phyloP scores from a whole-genome alignment of 2,329 filamentous ascomycete species.

The Colletotrichum sp. region DNA sequence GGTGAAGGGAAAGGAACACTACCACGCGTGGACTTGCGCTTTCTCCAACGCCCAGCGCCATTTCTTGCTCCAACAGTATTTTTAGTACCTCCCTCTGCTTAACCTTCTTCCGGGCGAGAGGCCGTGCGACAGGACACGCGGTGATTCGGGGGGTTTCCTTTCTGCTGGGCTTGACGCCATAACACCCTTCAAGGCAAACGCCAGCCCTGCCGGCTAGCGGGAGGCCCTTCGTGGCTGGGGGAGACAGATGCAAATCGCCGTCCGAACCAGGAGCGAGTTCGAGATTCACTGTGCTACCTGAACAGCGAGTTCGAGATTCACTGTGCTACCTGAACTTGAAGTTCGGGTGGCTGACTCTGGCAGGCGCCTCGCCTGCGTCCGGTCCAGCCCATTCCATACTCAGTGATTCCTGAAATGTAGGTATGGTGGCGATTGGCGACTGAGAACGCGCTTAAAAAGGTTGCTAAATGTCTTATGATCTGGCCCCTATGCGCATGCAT shows the following conservation, averaged over 20 bases:
- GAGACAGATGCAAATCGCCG: not conserved
- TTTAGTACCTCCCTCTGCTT: not conserved
- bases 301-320: not conserved
- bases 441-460: not conserved
- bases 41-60: not conserved
- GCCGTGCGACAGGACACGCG: slow-evolving; percentile 6
- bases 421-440: not conserved
- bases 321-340: not conserved
- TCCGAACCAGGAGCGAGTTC: not conserved
- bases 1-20: not conserved
- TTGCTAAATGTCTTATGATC: not conserved
- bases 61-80: not conserved
- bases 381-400: not conserved
- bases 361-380: not conserved
- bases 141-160: not conserved
- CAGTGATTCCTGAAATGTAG: not conserved
- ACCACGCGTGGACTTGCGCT: not conserved
- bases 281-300: not conserved
- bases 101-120: not conserved
- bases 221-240: not conserved
- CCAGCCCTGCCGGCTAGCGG: not conserved
- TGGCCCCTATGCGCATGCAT: not conserved
- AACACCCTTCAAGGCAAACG: not conserved
- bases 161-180: not conserved
- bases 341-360: not conserved